Conservation (phyloP, 257 asterid species). For the Coffea eugenioides region DNA sequence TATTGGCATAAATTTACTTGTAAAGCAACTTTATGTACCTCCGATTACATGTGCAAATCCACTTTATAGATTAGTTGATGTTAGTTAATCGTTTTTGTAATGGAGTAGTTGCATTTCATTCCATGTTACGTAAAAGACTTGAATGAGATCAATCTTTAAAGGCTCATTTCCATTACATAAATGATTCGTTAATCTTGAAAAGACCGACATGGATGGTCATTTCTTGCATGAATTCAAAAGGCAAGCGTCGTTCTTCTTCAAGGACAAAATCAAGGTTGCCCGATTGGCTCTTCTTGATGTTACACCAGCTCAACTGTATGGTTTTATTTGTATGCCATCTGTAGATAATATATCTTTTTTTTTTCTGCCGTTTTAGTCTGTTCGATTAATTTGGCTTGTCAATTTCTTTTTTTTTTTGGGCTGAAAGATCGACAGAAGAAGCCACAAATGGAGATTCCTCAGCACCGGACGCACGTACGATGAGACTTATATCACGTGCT, state of each 20-base stretch:
- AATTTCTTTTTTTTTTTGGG: not conserved
- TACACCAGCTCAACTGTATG: conserved; percentile 74
- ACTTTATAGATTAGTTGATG: conserved; percentile 33
- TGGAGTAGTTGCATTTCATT: conserved; percentile 64
- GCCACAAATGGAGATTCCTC: conserved; percentile 60
- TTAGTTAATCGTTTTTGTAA: conserved; percentile 31
- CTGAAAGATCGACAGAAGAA: conserved; percentile 69
- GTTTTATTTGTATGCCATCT: not conserved
- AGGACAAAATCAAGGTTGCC: conserved; percentile 78
- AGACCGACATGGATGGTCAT: conserved; percentile 25
- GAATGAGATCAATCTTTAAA: not conserved
- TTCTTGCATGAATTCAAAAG: conserved; percentile 70
- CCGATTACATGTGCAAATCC: conserved; percentile 31
- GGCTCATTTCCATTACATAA: not conserved
- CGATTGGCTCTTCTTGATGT: conserved; percentile 73
- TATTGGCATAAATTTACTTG: conserved; percentile 10
- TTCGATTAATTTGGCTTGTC: not conserved
- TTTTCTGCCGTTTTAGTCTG: no score
- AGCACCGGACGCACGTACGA: conserved; percentile 49
- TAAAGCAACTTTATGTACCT: conserved; percentile 12
- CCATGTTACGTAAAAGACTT: conserved; percentile 35
- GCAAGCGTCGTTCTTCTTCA: conserved; percentile 82
- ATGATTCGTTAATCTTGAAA: not conserved
- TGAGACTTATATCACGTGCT: conserved; percentile 76
- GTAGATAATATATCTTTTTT: not conserved